phyloP scores from a whole-genome alignment of 805 yeast species.

The Torulaspora franciscae region DNA sequence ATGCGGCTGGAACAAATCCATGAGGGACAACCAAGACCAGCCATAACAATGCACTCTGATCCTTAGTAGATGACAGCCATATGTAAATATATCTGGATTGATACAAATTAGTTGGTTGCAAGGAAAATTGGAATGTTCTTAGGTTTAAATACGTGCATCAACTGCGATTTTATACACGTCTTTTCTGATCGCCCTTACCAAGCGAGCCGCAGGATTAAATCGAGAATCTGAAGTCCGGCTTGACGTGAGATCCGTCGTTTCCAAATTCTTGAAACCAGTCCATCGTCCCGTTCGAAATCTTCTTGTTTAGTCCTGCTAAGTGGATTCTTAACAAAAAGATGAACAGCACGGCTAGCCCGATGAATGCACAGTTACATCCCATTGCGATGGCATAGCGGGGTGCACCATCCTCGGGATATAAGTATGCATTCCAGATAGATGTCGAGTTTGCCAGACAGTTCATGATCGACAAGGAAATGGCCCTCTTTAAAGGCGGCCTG shows the following conservation, averaged over 20 bases:
- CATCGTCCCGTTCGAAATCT: constrained; percentile 44
- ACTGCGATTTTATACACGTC: no score
- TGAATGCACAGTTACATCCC: constrained; percentile 45
- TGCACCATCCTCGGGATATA: constrained; percentile 42
- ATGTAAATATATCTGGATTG: no score
- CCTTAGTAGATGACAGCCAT: no score
- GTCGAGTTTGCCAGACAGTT: constrained; percentile 54
- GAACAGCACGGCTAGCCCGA: constrained; percentile 38
- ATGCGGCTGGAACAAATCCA: background rate
- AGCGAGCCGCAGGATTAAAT: constrained; percentile 1
- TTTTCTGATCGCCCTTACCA: background rate
- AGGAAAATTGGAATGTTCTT: no score
- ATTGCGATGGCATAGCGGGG: constrained; percentile 48
- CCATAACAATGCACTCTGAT: no score
- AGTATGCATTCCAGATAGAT: constrained; percentile 51
- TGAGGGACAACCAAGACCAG: no score
- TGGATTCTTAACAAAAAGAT: constrained; percentile 41
- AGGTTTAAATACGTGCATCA: no score
- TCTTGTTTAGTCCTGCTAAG: constrained; percentile 39
- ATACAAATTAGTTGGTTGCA: no score
- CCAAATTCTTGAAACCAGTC: constrained; percentile 48
- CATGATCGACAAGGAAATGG: constrained; percentile 52
- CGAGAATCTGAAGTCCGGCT: constrained; percentile 42
- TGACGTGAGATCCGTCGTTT: constrained; percentile 41
- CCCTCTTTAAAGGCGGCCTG: constrained; percentile 56